Base-by-base conservation (phyloP, 805 yeast genomes). In the Jamesozyma jinghongensis region DNA sequence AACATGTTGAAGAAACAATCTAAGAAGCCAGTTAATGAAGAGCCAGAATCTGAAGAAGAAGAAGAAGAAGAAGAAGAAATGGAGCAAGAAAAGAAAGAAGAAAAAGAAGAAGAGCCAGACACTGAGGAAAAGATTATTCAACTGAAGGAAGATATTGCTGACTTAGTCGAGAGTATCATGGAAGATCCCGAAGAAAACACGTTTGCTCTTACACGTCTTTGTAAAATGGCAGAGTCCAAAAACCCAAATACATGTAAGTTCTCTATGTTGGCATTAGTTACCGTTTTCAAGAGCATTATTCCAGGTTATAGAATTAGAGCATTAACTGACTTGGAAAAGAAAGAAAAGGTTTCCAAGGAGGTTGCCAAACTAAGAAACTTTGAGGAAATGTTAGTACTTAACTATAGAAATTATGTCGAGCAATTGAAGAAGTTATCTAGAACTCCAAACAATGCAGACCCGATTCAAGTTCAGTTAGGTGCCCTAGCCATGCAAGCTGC, bases 121-220 rank as follows among this genome's bases (percentile, higher is more conserved):
- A 67, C 74, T 0, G 70, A 66, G 42, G 82, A 82, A 56, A 69
- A 68, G 41, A 66, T 85, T 19, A 50, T 70, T 5, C 71, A 74
- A 42, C 67, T 83, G 32, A 84, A 87, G 53, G 97, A 87, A 62
- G 85, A 83, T 41, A 74, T 92, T 32, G 95, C 97, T 0, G 77
- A 74, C 16, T 61, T 81, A 37, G 96, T 94, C 1, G 83, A 85
- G 31, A 73, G 73, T 32, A 63, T 90, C 28, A 77, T 77, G 52
- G 94, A 87, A 57, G 85, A 85, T 43, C 96, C 97, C 5, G 97
- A 92, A 59, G 95, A 85, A 53, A 75, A 88, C 53, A 69, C 81
- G 6, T 56, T 73, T 12, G 67, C 77, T 22, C 66, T 88, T 11
- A 71, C 82, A 2, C 75, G 88, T 56, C 68, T 84, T 37, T 66